Evolutionary conservation across 2,329 filamentous ascomycete species (phyloP), one percentile per base, ranked within the genome.

Genomic region (Colletotrichum sp.): DNA sequence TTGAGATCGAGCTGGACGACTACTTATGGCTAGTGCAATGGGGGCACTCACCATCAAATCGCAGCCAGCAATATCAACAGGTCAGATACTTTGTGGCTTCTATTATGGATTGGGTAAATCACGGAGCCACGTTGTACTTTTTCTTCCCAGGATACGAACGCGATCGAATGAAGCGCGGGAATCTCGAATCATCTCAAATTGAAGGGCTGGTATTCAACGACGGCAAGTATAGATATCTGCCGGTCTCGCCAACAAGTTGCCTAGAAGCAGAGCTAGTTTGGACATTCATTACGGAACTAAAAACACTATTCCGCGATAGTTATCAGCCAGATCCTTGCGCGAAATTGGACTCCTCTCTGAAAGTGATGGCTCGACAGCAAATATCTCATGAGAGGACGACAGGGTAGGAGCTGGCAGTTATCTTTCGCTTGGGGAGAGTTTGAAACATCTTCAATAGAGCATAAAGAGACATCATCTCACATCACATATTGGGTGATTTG

Each of bases 221-320:
- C n/a, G 7, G 10, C 44, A 52, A 8, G 44, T 52, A 24, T 21
- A 21, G 3, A 52, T 21, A 52, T 52, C 3, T 52, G 6, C 44
- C 44, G 6, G 44, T 52, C 44, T 13, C 5, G 6, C n/a, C n/a
- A 52, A 3, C 44, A 52, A 52, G 6, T 8, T 52, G 6, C 10
- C 0, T 7, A 52, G 44, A 52, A 21, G 8, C 2, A 21, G n/a
- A 0, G 5, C 18, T 21, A 4, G 18, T 44, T n/a, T 6, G 10
- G n/a, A 10, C 0, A 6, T 44, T 21, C 18, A 49, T 49, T 49
- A n/a, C 0, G 18, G 3, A 49, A 0, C 18, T 49, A 12, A 49
- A n/a, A 7, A 49, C 8, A 12, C 5, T 49, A 49, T n/a, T 49
- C 9, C 18, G 9, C 0, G 6, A n/a, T 2, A 49, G 0, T 1